Conservation (phyloP, 768 basidiomycete genomes). For the Suillus spraguei region DNA sequence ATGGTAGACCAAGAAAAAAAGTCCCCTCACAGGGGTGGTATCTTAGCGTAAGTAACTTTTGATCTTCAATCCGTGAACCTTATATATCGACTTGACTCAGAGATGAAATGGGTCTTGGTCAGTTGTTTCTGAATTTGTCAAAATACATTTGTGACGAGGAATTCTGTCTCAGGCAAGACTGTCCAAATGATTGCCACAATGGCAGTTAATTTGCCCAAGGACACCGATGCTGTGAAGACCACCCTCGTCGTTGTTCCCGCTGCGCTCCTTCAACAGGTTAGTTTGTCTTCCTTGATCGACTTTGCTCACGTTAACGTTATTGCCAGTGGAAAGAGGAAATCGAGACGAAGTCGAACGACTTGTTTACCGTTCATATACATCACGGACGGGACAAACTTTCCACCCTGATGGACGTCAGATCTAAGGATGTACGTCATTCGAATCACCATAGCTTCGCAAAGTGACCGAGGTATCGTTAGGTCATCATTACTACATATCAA, state of each 20-base stretch:
- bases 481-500: slow-evolving; percentile 79
- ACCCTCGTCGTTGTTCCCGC: slow-evolving; percentile 80
- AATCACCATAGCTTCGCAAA: slow-evolving; percentile 4
- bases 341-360: slow-evolving; percentile 61
- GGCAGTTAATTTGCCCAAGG: slow-evolving; percentile 59
- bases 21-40: slow-evolving; percentile 54
- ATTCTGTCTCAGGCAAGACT: slow-evolving; percentile 54
- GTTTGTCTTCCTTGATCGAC: slow-evolving; percentile 10
- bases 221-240: slow-evolving; percentile 48
- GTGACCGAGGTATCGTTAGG: slow-evolving; percentile 35
- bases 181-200: slow-evolving; percentile 83
- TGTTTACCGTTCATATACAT: slow-evolving; percentile 67
- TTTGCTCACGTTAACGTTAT: neutral
- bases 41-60: slow-evolving; percentile 50
- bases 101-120: slow-evolving; percentile 72
- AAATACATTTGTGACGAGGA: slow-evolving; percentile 4
- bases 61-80: slow-evolving; percentile 7
- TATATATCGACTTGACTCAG: slow-evolving; percentile 30
- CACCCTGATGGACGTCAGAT: slow-evolving; percentile 49
- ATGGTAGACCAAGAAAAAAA: slow-evolving; percentile 68
- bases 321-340: slow-evolving; percentile 75
- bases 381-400: slow-evolving; percentile 73
- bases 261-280: slow-evolving; percentile 70
- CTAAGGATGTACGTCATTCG: slow-evolving; percentile 48
- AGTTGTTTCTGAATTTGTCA: neutral